phyloP scores from a whole-genome alignment of 208 protist species.

The Trypanosoma melophagium region DNA sequence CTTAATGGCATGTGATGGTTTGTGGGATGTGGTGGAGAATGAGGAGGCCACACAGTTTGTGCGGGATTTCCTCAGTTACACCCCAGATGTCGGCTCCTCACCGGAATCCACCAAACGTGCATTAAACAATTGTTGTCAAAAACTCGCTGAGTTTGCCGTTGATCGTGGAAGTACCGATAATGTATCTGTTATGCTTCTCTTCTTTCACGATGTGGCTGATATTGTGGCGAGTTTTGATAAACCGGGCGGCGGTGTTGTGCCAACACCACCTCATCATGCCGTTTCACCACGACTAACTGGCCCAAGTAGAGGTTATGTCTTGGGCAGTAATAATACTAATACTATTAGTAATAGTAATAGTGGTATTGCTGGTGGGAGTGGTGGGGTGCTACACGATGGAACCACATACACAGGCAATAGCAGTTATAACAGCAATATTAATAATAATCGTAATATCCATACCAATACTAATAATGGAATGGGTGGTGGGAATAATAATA shows the following conservation, averaged over 20 bases:
- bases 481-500: too few relatives aligned
- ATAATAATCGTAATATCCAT: not conserved
- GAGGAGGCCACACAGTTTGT: conserved; percentile 81
- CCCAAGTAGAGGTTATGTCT: conserved; percentile 2
- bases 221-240: conserved; percentile 50
- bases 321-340: not conserved
- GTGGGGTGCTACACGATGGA: not conserved
- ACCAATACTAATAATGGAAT: not conserved
- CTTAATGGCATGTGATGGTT: conserved; percentile 82
- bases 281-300: conserved; percentile 13
- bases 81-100: conserved; percentile 60
- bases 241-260: not conserved
- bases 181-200: conserved; percentile 72
- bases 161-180: conserved; percentile 81
- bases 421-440: not conserved
- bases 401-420: too few relatives aligned
- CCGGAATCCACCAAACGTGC: conserved; percentile 47
- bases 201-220: conserved; percentile 82
- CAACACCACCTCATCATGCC: not conserved
- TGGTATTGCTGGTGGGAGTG: not conserved
- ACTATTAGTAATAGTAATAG: not conserved
- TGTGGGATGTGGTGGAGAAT: conserved; percentile 89
- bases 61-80: conserved; percentile 73
- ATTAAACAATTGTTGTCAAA: conserved; percentile 75
- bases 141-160: conserved; percentile 82